Evolutionary conservation across 176 grass and related monocot species (phyloP).

Genomic region (Areca catechu): DNA sequence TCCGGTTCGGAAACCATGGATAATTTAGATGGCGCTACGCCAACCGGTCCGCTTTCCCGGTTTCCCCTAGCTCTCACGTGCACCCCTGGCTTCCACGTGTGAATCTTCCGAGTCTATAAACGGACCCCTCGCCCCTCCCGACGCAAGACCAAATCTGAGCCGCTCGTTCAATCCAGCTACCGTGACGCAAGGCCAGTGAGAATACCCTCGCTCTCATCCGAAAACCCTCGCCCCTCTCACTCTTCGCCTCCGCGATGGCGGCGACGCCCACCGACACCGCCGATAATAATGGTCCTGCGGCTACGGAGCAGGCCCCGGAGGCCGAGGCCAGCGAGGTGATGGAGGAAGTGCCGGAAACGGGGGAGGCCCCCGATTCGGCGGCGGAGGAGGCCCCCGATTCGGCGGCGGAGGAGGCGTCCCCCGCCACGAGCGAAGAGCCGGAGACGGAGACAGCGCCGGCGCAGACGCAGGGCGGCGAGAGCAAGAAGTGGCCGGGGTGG

Average conservation of each 20-base stretch:
- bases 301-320: constrained; percentile 9
- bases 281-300: background rate
- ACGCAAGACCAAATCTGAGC: no score
- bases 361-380: background rate
- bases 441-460: constrained; percentile 9
- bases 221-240: background rate
- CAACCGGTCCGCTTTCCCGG: no score
- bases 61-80: no score
- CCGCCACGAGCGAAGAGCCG: background rate
- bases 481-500: constrained; percentile 91
- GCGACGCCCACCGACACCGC: background rate
- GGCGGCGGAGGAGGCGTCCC: no score
- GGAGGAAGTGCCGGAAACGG: background rate
- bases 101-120: no score
- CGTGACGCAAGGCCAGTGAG: no score
- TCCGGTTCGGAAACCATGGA: no score
- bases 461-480: constrained; percentile 5
- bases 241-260: background rate
- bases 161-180: no score
- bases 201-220: no score
- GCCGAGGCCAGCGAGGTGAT: constrained; percentile 17
- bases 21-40: no score
- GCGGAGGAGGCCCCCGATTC: background rate
- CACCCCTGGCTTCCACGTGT: no score
- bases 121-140: no score